Conservation (phyloP, 352 stramenopile genomes). For the Phytophthora europaea region DNA sequence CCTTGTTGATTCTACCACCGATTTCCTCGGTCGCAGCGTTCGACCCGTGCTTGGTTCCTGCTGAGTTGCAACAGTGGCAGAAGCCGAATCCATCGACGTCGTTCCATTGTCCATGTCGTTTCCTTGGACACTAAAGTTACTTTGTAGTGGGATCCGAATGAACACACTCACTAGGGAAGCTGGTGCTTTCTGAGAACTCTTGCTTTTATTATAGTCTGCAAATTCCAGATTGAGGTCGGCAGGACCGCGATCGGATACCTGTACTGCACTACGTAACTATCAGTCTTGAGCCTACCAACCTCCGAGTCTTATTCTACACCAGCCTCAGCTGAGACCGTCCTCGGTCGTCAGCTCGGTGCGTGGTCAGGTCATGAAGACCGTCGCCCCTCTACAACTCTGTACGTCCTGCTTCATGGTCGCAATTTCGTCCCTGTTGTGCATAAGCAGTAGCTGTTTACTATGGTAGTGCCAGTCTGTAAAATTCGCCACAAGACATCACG, state of each 20-base stretch:
- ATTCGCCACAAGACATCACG: no score
- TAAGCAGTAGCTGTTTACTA: no score
- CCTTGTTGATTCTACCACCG: neutral
- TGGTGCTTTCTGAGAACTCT: neutral
- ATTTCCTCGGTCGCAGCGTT: conserved; percentile 3
- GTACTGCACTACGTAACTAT: neutral
- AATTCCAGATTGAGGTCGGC: neutral
- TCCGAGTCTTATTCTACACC: conserved; percentile 5
- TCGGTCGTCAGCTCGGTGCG: conserved; percentile 2
- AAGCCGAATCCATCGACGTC: neutral
- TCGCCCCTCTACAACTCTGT: conserved; percentile 7
- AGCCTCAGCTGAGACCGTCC: neutral
- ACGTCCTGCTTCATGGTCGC: no score
- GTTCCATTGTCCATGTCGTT: neutral
- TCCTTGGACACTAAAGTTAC: conserved; percentile 3
- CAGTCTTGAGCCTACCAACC: neutral
- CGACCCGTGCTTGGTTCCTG: neutral
- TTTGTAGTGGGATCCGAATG: conserved; percentile 4
- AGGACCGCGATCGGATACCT: neutral
- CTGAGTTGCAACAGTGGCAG: neutral
- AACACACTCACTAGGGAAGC: conserved; percentile 1
- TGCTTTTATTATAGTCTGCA: neutral
- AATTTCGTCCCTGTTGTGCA: no score
- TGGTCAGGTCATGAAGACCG: conserved; percentile 15
- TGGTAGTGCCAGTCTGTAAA: no score